These are phyloP conservation scores for Lentinula sp. DNA, from an alignment of 768 basidiomycete genomes.

Conservation along the genomic window DNA sequence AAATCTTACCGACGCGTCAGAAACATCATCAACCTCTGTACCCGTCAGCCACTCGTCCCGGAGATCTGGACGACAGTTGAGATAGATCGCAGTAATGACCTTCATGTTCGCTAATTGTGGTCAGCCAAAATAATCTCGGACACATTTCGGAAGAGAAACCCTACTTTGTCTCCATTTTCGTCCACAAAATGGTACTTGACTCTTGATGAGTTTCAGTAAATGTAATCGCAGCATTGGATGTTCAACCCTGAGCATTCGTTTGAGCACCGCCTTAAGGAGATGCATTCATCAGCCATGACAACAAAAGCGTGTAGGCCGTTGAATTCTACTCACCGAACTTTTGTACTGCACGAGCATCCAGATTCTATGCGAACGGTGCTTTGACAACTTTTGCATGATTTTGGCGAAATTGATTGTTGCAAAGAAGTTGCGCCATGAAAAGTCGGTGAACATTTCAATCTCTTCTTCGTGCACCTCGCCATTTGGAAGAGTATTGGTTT, in stretches of 20 bases:
- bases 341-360: conserved; percentile 98
- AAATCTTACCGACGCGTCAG: conserved; percentile 76
- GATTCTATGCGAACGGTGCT: conserved; percentile 90
- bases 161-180: conserved; percentile 96
- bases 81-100: conserved; percentile 96
- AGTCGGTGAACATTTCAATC: conserved; percentile 87
- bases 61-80: conserved; percentile 94
- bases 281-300: not conserved
- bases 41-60: conserved; percentile 97
- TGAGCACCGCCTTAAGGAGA: conserved; percentile 77
- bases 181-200: conserved; percentile 97
- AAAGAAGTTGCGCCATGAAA: conserved; percentile 98
- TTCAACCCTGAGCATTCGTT: conserved; percentile 88
- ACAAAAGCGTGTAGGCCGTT: not conserved
- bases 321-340: conserved; percentile 66
- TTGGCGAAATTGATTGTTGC: conserved; percentile 95
- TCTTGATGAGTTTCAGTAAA: conserved; percentile 95
- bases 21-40: conserved; percentile 83
- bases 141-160: conserved; percentile 11
- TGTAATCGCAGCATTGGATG: conserved; percentile 94
- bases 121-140: not conserved
- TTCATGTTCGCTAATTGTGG: conserved; percentile 88
- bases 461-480: conserved; percentile 80
- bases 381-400: conserved; percentile 96
- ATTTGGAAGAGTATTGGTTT: conserved; percentile 57